Conservation (phyloP, 2,329 filamentous ascomycete genomes). For the Paecilomyces sp. region DNA sequence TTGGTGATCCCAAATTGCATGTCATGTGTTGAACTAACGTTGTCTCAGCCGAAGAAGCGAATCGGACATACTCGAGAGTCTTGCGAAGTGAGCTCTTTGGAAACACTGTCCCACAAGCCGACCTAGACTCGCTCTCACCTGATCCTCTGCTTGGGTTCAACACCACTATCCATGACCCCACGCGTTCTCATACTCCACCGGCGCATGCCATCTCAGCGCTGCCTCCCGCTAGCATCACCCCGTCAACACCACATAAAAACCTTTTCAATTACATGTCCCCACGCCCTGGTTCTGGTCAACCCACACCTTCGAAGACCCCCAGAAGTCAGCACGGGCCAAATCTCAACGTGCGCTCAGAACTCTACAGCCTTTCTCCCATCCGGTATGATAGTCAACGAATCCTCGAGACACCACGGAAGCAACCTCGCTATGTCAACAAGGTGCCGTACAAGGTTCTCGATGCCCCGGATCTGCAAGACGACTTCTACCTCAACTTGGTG, state of each 20-base stretch:
- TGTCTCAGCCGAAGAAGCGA: conserved; percentile 74
- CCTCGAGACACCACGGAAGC: conserved; percentile 80
- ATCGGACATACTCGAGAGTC: conserved; percentile 81
- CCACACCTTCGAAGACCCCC: conserved; percentile 81
- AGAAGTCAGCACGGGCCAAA: conserved; percentile 83
- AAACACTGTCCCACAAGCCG: conserved; percentile 73
- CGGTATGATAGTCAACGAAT: conserved; percentile 89
- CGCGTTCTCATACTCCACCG: conserved; percentile 74
- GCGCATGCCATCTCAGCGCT: conserved; percentile 56
- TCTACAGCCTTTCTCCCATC: conserved; percentile 93
- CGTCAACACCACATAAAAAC: conserved; percentile 95
- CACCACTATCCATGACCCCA: conserved; percentile 54
- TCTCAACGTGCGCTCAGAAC: conserved; percentile 79
- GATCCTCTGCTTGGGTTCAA: conserved; percentile 43
- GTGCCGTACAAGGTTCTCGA: conserved; percentile 97
- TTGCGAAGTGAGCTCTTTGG: conserved; percentile 91
- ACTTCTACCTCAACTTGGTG: conserved; percentile 95
- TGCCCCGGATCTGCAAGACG: conserved; percentile 89
- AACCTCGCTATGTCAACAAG: conserved; percentile 85
- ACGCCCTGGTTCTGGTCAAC: conserved; percentile 67
- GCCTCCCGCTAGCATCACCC: conserved; percentile 69
- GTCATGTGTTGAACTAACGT: conserved; percentile 8
- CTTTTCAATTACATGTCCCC: conserved; percentile 88
- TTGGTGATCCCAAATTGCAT: conserved; percentile 4
- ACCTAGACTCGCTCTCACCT: conserved; percentile 56